phyloP scores from a whole-genome alignment of 164 flowering plant genomes.

The Platanus orientalis region DNA sequence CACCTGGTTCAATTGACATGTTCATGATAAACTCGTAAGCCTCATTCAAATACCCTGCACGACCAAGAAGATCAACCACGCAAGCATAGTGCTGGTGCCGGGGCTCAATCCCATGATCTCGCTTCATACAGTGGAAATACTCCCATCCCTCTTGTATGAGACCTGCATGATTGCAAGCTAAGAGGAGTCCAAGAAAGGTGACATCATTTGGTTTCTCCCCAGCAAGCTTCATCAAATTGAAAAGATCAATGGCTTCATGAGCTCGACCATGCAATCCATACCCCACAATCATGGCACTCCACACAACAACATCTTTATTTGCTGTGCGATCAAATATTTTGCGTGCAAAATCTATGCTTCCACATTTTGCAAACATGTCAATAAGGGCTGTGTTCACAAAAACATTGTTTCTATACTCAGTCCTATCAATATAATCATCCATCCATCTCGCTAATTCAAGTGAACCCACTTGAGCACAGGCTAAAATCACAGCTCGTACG shows the following conservation, averaged over 20 bases:
- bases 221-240: constrained; percentile 22
- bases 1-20: constrained; percentile 29
- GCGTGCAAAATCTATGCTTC: constrained; percentile 24
- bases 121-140: constrained; percentile 28
- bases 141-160: constrained; percentile 30
- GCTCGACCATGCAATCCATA: constrained; percentile 34
- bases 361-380: constrained; percentile 47
- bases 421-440: constrained; percentile 17
- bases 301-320: constrained; percentile 31
- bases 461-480: constrained; percentile 33
- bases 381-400: constrained; percentile 37
- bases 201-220: constrained; percentile 32
- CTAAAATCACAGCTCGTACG: constrained; percentile 24
- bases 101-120: constrained; percentile 28
- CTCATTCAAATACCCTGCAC: constrained; percentile 27
- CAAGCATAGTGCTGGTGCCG: constrained; percentile 37
- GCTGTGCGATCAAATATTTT: constrained; percentile 20
- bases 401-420: constrained; percentile 20
- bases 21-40: constrained; percentile 27
- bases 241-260: constrained; percentile 29
- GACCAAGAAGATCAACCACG: constrained; percentile 31
- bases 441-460: constrained; percentile 30
- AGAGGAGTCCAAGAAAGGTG: constrained; percentile 28
- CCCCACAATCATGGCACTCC: constrained; percentile 34
- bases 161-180: constrained; percentile 33